Percentiles rank a stretch among this genome's conserved stretches.
Evolutionary conservation across 768 basidiomycete genomes (phyloP).

Genomic region (Phaeotremella fagi): DNA sequence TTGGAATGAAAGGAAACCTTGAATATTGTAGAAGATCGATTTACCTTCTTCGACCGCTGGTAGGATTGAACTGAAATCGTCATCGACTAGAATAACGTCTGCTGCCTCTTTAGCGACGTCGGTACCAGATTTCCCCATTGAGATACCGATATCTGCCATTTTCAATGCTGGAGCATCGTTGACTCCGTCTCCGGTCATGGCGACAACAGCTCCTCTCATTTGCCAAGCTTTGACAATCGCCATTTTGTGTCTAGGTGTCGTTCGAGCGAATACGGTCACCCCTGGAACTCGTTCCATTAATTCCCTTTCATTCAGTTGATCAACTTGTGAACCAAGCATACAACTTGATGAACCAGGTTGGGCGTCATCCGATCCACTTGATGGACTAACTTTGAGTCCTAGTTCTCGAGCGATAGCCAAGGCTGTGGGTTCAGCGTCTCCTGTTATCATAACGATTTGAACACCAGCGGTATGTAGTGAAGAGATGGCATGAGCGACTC

Average conservation of each 20-base stretch:
- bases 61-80: slow-evolving; percentile 91
- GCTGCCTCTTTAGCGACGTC: slow-evolving; percentile 98
- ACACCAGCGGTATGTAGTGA: slow-evolving; percentile 78
- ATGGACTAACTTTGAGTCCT: slow-evolving; percentile 64
- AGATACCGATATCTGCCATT: slow-evolving; percentile 96
- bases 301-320: slow-evolving; percentile 74
- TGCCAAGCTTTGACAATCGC: slow-evolving; percentile 93
- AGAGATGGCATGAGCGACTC: slow-evolving; percentile 83
- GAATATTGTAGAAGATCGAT: slow-evolving; percentile 98
- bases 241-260: slow-evolving; percentile 97
- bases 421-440: slow-evolving; percentile 87
- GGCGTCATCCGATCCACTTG: slow-evolving; percentile 10
- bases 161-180: slow-evolving; percentile 96
- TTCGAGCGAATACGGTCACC: slow-evolving; percentile 87
- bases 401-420: slow-evolving; percentile 79
- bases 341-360: slow-evolving; percentile 47
- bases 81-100: slow-evolving; percentile 93
- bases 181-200: slow-evolving; percentile 97
- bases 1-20: slow-evolving; percentile 96
- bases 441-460: slow-evolving; percentile 98
- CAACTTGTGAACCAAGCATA: slow-evolving; percentile 77
- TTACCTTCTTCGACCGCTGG: slow-evolving; percentile 94
- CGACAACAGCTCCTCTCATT: slow-evolving; percentile 78
- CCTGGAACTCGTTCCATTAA: slow-evolving; percentile 73
- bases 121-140: slow-evolving; percentile 98